Conservation (phyloP, 768 basidiomycete species). For the Sporobolomyces pararoseus region DNA sequence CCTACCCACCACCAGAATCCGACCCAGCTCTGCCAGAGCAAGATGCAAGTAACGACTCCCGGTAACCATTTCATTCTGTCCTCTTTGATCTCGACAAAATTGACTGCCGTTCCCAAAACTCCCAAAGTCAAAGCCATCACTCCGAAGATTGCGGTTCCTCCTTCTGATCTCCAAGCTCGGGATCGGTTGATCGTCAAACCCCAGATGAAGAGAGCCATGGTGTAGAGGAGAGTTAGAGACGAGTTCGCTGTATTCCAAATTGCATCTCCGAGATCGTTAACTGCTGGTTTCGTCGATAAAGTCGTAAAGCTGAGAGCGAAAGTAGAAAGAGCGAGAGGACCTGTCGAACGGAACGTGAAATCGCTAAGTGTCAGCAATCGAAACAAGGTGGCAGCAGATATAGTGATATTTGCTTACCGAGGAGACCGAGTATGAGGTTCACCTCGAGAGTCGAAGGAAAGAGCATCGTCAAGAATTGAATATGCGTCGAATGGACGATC, state of each 20-base stretch:
- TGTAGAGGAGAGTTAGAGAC: conserved; percentile 91
- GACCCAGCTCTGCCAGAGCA: conserved; percentile 81
- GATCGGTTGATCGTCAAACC: conserved; percentile 81
- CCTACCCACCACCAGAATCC: conserved; percentile 47
- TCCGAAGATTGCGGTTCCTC: conserved; percentile 92
- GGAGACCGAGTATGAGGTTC: conserved; percentile 73
- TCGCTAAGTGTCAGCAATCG: neutral
- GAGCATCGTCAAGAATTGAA: conserved; percentile 91
- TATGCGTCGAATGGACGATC: conserved; percentile 80
- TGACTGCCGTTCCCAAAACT: conserved; percentile 72
- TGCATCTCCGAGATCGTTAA: conserved; percentile 62
- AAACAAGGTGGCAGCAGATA: neutral
- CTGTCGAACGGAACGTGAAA: conserved; percentile 48
- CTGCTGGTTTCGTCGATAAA: conserved; percentile 54
- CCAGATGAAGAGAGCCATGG: conserved; percentile 83
- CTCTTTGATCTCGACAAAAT: conserved; percentile 81
- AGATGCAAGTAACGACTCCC: conserved; percentile 78
- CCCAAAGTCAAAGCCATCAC: conserved; percentile 78
- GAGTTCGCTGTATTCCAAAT: conserved; percentile 94
- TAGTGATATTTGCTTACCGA: too few species aligned
- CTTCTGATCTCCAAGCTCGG: conserved; percentile 93
- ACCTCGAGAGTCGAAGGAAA: conserved; percentile 89
- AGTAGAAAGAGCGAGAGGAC: conserved; percentile 75
- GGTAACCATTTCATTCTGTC: conserved; percentile 91
- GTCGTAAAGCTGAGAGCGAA: conserved; percentile 79